These are phyloP conservation scores for Cenococcum geophilum DNA, from an alignment of 495 filamentous ascomycete genomes.

Conservation along the genomic window DNA sequence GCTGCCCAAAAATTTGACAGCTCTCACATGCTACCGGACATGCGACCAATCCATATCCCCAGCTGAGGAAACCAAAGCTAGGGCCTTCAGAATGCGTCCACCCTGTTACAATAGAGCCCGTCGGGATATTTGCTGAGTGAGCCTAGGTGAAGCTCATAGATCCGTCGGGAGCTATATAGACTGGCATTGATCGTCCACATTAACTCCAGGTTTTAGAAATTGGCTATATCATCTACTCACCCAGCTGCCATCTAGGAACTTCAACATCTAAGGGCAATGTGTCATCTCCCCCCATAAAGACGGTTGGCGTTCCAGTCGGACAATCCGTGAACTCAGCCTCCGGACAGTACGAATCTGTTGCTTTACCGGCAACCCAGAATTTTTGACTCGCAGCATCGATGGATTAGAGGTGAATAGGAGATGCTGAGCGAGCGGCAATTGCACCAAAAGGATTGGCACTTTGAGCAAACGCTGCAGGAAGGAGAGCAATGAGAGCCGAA, in stretches of 20 bases:
- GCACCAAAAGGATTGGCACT: neutral
- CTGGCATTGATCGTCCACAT: slow-evolving; percentile 7
- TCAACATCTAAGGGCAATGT: slow-evolving; percentile 42
- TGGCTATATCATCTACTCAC: neutral
- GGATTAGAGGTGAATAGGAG: slow-evolving; percentile 4
- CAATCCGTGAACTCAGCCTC: slow-evolving; percentile 24
- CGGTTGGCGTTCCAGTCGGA: slow-evolving; percentile 43
- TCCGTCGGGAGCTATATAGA: slow-evolving; percentile 54
- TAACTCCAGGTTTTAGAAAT: neutral
- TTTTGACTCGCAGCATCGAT: neutral
- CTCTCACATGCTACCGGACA: slow-evolving; percentile 21
- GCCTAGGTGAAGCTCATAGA: slow-evolving; percentile 54
- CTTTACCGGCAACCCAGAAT: neutral
- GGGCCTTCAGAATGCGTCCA: slow-evolving; percentile 23
- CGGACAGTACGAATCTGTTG: slow-evolving; percentile 7
- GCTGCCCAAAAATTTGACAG: slow-evolving; percentile 29
- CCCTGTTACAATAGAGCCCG: slow-evolving; percentile 41
- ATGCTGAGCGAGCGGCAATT: slow-evolving; percentile 1
- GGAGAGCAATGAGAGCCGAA: neutral
- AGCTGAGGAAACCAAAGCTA: slow-evolving; percentile 18
- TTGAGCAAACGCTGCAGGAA: neutral
- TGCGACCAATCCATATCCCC: slow-evolving; percentile 22
- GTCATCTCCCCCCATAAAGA: slow-evolving; percentile 37
- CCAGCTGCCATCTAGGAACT: slow-evolving; percentile 57
- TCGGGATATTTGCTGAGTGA: slow-evolving; percentile 53